phyloP scores from a whole-genome alignment of 2,329 filamentous ascomycete genomes.

The Botrytis cinerea region DNA sequence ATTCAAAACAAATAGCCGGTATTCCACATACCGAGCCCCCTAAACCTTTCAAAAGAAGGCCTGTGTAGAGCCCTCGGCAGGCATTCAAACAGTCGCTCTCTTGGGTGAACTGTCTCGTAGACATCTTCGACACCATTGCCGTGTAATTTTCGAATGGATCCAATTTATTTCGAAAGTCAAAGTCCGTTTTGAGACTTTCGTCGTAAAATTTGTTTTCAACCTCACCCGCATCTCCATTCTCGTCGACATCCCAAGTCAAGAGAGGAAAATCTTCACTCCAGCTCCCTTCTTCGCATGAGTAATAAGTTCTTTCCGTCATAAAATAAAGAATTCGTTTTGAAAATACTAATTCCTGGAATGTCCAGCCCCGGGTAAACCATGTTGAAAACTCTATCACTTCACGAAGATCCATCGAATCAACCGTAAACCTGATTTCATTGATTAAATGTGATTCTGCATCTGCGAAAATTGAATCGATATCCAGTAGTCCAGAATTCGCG shows the following conservation, averaged over 20 bases:
- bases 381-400: neutral
- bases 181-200: neutral
- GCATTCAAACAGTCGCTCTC: slow-evolving; percentile 7
- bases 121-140: slow-evolving; percentile 5
- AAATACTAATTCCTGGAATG: slow-evolving; percentile 34
- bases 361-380: slow-evolving; percentile 31
- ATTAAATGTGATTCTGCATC: neutral
- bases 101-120: neutral
- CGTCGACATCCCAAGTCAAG: no score
- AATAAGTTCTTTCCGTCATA: slow-evolving; percentile 29
- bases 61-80: neutral
- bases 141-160: slow-evolving; percentile 1
- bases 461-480: neutral
- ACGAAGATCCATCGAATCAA: neutral
- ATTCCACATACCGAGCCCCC: neutral
- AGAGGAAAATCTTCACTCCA: slow-evolving; percentile 11
- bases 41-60: neutral
- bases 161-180: neutral
- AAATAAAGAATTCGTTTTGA: slow-evolving; percentile 33
- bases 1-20: slow-evolving; percentile 1
- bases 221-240: neutral
- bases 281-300: slow-evolving; percentile 31
- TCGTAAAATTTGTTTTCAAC: neutral
- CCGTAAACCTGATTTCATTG: neutral
- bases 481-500: neutral